These are phyloP conservation scores for Cryptococcus floricola DNA, from an alignment of 1,284 basidiomycete genomes.

Conservation along the genomic window DNA sequence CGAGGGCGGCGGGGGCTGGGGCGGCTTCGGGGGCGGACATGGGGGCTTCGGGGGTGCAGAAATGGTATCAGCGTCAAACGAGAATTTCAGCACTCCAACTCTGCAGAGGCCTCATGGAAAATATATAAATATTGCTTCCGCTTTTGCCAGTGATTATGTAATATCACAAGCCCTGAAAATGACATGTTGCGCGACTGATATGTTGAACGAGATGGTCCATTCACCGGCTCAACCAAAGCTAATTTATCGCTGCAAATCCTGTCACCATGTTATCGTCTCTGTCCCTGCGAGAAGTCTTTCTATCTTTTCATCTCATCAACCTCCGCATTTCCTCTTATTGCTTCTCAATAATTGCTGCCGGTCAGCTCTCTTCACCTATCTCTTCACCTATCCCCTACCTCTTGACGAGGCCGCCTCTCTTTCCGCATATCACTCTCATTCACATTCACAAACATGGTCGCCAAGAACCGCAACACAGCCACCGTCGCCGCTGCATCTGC, in stretches of 20 bases:
- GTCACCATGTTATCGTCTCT: background rate
- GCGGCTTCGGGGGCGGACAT: constrained; percentile 1
- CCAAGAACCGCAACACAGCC: background rate
- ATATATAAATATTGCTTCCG: no score
- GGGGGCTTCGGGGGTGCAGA: background rate
- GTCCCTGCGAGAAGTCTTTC: no score
- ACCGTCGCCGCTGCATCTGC: background rate
- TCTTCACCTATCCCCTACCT: constrained; percentile 6
- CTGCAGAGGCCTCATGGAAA: no score
- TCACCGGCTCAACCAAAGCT: background rate
- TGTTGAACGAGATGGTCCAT: no score
- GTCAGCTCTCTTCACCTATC: constrained; percentile 20
- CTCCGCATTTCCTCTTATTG: constrained; percentile 5
- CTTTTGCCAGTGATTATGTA: no score
- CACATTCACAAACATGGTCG: background rate
- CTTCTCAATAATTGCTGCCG: constrained; percentile 27
- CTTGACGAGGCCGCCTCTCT: constrained; percentile 26
- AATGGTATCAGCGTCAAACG: background rate
- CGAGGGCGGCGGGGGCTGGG: constrained; percentile 7
- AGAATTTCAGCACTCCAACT: no score
- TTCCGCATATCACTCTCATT: background rate
- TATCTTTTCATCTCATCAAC: no score
- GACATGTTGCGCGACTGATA: no score
- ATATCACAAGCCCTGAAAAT: no score
- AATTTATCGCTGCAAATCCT: background rate